Evolutionary conservation across 352 stramenopile species (phyloP), one percentile per base, ranked within the genome.

Genomic region (Pythium rishiriense): DNA sequence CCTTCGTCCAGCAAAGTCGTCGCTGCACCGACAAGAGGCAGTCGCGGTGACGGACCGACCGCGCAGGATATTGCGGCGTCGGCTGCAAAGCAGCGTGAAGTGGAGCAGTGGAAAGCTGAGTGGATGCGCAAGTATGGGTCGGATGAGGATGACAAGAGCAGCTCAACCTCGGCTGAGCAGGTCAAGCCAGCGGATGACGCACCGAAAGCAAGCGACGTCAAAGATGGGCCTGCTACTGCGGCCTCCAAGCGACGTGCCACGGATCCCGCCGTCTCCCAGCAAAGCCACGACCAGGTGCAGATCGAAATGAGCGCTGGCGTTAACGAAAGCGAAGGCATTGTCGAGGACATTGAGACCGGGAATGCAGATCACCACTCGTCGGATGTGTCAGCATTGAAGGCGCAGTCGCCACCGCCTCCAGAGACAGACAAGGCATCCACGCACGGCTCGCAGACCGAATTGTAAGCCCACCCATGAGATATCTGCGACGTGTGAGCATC

Each of bases 311-410:
- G 54, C 35, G 50, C 66, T 33, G 50, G 52, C 21, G 51, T 89
- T 24, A 74, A 87, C 39, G 74, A 78, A 62, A 88, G 79, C 60
- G 79, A 88, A 35, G 75, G 70, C 15, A 74, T 87, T 46, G 74
- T 84, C 45, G 67, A 88, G 17, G 69, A 82, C 8, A 68, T 75
- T 1, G 68, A 73, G 14, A 51, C 9, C 5, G 56, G 47, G 4
- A 33, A 56, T 25, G 47, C 4, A 2, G 29, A 41, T 26, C 46
- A 19, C n/a, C 2, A 25, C 37, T 25, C 39, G n/a, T 8, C 46
- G 58, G 21, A 15, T 14, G 17, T 26, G 14, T 3, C 37, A 28
- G 21, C n/a, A 24, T 17, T 12, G 33, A 12, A n/a, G 37, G 15
- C 37, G 1, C 37, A 17, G n/a, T 6, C 37, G 37, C 29, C 42